Evolutionary conservation across 2,329 filamentous ascomycete genomes (phyloP), one percentile per base, ranked within the genome.

Genomic region (Rhynchosporium graminicola): DNA sequence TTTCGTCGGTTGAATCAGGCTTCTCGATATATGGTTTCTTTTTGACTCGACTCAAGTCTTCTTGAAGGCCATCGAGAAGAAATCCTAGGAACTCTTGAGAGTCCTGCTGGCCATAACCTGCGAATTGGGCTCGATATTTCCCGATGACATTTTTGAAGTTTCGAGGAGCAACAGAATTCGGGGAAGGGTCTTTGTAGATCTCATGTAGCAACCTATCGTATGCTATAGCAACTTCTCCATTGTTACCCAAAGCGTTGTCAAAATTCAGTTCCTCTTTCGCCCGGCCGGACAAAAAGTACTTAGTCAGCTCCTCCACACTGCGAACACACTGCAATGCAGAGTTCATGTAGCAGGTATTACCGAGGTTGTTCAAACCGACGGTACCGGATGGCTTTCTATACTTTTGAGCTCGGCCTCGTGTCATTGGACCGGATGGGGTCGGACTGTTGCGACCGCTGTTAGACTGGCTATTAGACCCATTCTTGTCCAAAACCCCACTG

Each of bases 281-380:
- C 65, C 88, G 83, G 63, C 87, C 83, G 57, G 84, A 82, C 56
- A 97, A 77, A 76, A 99, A 98, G 76, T 97, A 99, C 71, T 92
- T 88, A 4, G 92, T 94, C 67, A 99, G 79, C 76, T 99, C 95
- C 73, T 97, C 91, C 0, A 97, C 92, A 70, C 91, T 96, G 57
- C 94, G 87, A 57, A 99, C 86, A 74, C 95, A 99, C 74, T 99
- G 95, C 60, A 98, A 80, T 9, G 95, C 95, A 28, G 94, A 97
- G 76, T 98, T 98, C 93, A 98, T 97, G 78, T 99, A 99, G 77
- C 95, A 99, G 0, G 95, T 98, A 72, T 99, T 99, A 55, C 95
- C 95, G 13, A 99, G 79, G 72, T 99, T 99, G 67, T 85, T 87
- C 58, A 99, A 79, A 40, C 95, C 95, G 47, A 93, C 90, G 46